phyloP scores from a whole-genome alignment of 768 basidiomycete genomes.

The Tricholoma terreum region DNA sequence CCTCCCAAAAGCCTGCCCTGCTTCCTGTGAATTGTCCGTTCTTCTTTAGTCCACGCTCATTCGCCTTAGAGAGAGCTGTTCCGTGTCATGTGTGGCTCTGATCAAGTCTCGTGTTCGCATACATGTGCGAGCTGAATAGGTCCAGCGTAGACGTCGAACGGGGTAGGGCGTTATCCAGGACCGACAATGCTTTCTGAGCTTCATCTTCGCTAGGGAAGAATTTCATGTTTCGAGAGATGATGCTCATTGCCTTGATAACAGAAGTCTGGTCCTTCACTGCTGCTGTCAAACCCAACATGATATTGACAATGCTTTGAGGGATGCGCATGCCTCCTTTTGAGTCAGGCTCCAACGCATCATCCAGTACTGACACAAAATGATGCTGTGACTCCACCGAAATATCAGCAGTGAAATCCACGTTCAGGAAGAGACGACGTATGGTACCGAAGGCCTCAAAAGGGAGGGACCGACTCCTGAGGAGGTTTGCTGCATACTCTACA shows the following conservation, averaged over 20 bases:
- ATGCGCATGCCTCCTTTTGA: constrained; percentile 20
- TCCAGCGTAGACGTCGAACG: constrained; percentile 20
- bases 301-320: constrained; percentile 29
- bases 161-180: constrained; percentile 20
- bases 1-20: too few relatives aligned
- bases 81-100: neutral
- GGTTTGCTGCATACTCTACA: constrained; percentile 26
- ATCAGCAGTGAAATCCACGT: constrained; percentile 19
- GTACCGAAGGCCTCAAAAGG: constrained; percentile 39
- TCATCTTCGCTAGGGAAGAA: constrained; percentile 21
- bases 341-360: constrained; percentile 27
- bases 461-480: constrained; percentile 19
- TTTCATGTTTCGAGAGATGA: constrained; percentile 25
- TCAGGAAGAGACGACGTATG: constrained; percentile 33
- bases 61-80: neutral
- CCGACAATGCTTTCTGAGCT: constrained; percentile 22
- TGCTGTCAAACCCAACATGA: constrained; percentile 27
- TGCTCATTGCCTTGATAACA: constrained; percentile 25
- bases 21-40: too few relatives aligned
- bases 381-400: constrained; percentile 25
- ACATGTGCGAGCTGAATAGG: constrained; percentile 33
- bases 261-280: constrained; percentile 25
- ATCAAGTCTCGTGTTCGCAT: constrained; percentile 27
- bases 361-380: constrained; percentile 24
- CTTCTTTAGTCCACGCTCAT: neutral